Evolutionary conservation across 2,329 filamentous ascomycete genomes (phyloP), one percentile per base, ranked within the genome.

Genomic region (Apiospora hydei): DNA sequence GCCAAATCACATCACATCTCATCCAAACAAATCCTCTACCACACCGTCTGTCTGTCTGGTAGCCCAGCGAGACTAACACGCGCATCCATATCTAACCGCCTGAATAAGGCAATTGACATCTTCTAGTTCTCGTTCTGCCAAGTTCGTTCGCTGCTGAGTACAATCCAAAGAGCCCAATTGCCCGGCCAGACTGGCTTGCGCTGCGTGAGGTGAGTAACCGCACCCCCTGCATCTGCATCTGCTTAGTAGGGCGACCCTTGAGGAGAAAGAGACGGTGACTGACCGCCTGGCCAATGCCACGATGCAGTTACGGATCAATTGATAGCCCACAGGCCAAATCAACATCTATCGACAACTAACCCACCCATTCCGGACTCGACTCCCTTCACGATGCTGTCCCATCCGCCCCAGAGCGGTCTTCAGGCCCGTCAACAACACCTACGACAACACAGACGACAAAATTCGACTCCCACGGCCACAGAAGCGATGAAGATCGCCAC

Each of bases 321-420:
- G 79, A 80, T 80, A 80, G 78, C 76, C 76, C 73, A 73, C 18
- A 74, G 67, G 78, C 77, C 77, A 79, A 78, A 78, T 73, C 75
- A 78, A 73, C 76, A 79, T 79, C 83, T 85, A 88, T 87, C 86
- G 81, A 85, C 85, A 84, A 85, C 84, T 83, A 83, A 79, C 78
- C 38, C 18, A 47, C 46, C 74, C 78, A 76, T 83, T 90, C 91
- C 91, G 91, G 90, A 92, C 90, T 93, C 85, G 75, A 88, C 87
- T 90, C 89, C 90, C 88, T 87, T 87, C 86, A 89, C 87, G 85
- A 95, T 95, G 93, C 91, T 95, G 91, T 93, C 93, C 85, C 91
- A 92, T 86, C 87, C 90, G 82, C 87, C 89, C 80, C 71, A 72
- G 61, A 90, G 88, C 85, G 91, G 87, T 87, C 90, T 94, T 86